These are phyloP conservation scores for Kalmanozyma brasiliensis DNA, from an alignment of 1,284 basidiomycete species.

Conservation along the genomic window DNA sequence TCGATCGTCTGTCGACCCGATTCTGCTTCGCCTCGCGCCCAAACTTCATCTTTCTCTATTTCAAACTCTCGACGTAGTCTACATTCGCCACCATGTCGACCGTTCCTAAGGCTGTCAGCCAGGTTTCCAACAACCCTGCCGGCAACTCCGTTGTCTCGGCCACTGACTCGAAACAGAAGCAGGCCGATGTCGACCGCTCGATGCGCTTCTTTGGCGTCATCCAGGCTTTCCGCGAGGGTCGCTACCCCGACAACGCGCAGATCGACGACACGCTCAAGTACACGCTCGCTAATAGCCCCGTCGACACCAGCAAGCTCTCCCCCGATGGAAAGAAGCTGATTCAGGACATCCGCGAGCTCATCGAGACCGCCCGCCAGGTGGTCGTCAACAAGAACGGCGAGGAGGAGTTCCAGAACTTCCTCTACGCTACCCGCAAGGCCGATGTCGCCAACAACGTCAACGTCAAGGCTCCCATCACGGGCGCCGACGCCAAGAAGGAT, in stretches of 20 bases:
- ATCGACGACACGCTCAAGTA: slow-evolving; percentile 60
- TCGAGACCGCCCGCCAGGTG: slow-evolving; percentile 56
- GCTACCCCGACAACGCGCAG: slow-evolving; percentile 64
- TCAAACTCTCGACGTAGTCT: background rate
- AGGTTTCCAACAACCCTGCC: slow-evolving; percentile 50
- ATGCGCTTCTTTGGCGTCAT: slow-evolving; percentile 63
- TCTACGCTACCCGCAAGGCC: slow-evolving; percentile 57
- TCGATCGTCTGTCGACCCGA: slow-evolving; percentile 37
- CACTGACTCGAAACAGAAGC: slow-evolving; percentile 37
- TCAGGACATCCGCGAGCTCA: slow-evolving; percentile 57
- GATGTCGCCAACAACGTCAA: slow-evolving; percentile 48
- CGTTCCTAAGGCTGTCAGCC: slow-evolving; percentile 27
- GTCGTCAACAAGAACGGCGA: slow-evolving; percentile 62
- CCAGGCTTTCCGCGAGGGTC: slow-evolving; percentile 62
- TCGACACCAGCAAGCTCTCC: slow-evolving; percentile 58
- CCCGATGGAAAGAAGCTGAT: slow-evolving; percentile 61
- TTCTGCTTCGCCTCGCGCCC: slow-evolving; percentile 4
- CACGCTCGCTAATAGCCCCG: slow-evolving; percentile 54
- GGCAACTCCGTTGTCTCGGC: slow-evolving; percentile 46
- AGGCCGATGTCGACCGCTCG: slow-evolving; percentile 61
- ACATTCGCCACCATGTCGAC: slow-evolving; percentile 35
- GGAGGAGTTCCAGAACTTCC: slow-evolving; percentile 65
- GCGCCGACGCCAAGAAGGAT: slow-evolving; percentile 60
- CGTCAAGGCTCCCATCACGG: slow-evolving; percentile 46
- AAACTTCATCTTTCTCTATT: background rate